Base-by-base conservation (phyloP, 148 eudicot genomes). In the Rhododendron vialii region DNA sequence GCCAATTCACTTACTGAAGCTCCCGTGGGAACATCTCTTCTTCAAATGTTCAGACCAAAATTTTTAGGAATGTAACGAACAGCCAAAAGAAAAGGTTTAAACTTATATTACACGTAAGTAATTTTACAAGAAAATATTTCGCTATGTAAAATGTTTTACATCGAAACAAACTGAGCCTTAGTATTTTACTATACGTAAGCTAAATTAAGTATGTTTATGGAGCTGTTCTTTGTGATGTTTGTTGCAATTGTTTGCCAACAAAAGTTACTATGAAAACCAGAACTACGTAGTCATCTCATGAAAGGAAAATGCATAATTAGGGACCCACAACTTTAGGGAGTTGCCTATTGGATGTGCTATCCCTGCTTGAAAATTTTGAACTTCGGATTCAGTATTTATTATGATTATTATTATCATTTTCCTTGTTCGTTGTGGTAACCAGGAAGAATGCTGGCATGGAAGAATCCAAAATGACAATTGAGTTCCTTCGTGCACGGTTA, bases 401-500 rank as follows among this genome's bases (percentile, higher is more conserved):
- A 12, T 26, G 11, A 67, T 12, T 14, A 26, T 26, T 26, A 26
- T 67, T 11, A 67, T 26, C 33, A 67, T 26, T 67, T 67, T 67
- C 33, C 74, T 67, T 67, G 33, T 26, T 26, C 12, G 22, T 83
- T 67, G n/a, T 78, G 26, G 81, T 85, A 61, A 61, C 61, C 89
- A 93, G 99, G 88, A 82, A 74, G 50, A 89, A 84, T 86, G 47
- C 24, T 88, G 88, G 83, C 59, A 50, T 86, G 78, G 92, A 91
- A 79, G 95, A 92, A 86, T 88, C 95, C 81, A 82, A 89, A 69
- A 92, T 87, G 93, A 96, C 98, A 8, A 89, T 96, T 86, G 98
- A 96, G 80, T 94, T 85, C 86, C 98, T 96, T 82, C 94, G 99
- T 26, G 99, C 93, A 71, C 90, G 96, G 75, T 93, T 96, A 88